Conservation (phyloP, 2,329 filamentous ascomycete genomes). For the Fusarium buxicola region DNA sequence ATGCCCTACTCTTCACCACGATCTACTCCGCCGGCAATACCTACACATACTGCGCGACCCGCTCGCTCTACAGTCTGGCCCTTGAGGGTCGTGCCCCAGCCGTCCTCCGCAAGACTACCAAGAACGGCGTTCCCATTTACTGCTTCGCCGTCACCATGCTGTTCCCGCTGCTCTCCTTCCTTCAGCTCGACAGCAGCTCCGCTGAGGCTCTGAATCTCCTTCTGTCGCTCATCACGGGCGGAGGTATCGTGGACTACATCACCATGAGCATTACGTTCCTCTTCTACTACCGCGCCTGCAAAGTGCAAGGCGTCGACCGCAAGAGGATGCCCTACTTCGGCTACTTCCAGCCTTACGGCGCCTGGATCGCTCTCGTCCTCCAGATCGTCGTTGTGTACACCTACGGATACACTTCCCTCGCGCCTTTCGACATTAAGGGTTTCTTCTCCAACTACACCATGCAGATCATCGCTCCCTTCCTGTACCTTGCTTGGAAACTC, state of each 20-base stretch:
- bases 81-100: conserved; percentile 63
- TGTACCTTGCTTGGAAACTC: conserved; percentile 68
- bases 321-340: conserved; percentile 63
- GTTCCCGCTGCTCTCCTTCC: conserved; percentile 60
- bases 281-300: conserved; percentile 66
- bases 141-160: conserved; percentile 61
- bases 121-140: conserved; percentile 65
- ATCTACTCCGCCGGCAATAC: conserved; percentile 56
- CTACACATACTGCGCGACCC: conserved; percentile 58
- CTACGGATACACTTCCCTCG: conserved; percentile 64
- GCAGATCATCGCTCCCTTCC: conserved; percentile 59
- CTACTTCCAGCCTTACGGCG: conserved; percentile 44
- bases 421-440: conserved; percentile 60
- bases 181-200: conserved; percentile 56
- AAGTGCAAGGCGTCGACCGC: conserved; percentile 59
- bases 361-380: conserved; percentile 33
- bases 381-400: conserved; percentile 50
- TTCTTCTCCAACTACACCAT: conserved; percentile 63
- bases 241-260: conserved; percentile 63
- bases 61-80: conserved; percentile 67
- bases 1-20: conserved; percentile 58
- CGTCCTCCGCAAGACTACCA: conserved; percentile 65
- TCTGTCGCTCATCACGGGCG: conserved; percentile 59
- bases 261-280: conserved; percentile 67
- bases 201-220: conserved; percentile 58